Percentiles rank a stretch among this genome's conserved stretches.
These are phyloP conservation scores for Penicillium fimorum DNA, from an alignment of 495 filamentous ascomycete species.

Conservation along the genomic window DNA sequence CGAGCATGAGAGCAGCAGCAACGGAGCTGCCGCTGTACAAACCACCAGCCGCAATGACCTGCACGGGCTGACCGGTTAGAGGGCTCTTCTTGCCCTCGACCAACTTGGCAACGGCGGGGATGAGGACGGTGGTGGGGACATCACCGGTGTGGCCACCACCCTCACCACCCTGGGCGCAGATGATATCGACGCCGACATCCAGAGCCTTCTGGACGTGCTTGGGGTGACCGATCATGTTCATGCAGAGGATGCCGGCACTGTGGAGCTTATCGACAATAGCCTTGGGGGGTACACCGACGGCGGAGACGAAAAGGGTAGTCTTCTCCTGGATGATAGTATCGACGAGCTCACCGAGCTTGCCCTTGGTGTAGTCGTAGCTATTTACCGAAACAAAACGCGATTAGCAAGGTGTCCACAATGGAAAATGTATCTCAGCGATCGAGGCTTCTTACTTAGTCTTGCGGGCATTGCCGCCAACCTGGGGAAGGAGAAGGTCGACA, in stretches of 20 bases:
- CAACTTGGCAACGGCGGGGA: conserved; percentile 84
- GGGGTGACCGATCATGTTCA: conserved; percentile 99
- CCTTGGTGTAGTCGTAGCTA: conserved; percentile 99
- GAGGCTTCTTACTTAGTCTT: conserved; percentile 77
- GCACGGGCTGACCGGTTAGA: conserved; percentile 80
- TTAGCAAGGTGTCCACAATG: conserved; percentile 18
- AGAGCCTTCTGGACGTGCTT: conserved; percentile 96
- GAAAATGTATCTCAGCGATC: not conserved
- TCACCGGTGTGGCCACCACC: conserved; percentile 91
- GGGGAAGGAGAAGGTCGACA: conserved; percentile 90
- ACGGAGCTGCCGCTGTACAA: conserved; percentile 90
- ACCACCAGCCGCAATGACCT: conserved; percentile 91
- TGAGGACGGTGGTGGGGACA: conserved; percentile 83
- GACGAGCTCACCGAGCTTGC: conserved; percentile 88
- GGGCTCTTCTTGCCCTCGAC: conserved; percentile 79
- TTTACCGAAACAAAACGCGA: conserved; percentile 3
- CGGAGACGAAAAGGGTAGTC: conserved; percentile 91
- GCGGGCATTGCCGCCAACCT: conserved; percentile 88
- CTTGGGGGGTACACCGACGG: conserved; percentile 91
- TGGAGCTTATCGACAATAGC: conserved; percentile 86
- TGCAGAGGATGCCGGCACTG: conserved; percentile 83
- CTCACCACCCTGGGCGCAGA: conserved; percentile 91
- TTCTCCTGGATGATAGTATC: conserved; percentile 90
- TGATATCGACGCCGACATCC: conserved; percentile 83
- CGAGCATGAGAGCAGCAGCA: conserved; percentile 88